Percentiles rank a stretch among this genome's conserved stretches.
These are phyloP conservation scores for Aureobasidium musti DNA, from an alignment of 2,329 filamentous ascomycete species.

Conservation along the genomic window DNA sequence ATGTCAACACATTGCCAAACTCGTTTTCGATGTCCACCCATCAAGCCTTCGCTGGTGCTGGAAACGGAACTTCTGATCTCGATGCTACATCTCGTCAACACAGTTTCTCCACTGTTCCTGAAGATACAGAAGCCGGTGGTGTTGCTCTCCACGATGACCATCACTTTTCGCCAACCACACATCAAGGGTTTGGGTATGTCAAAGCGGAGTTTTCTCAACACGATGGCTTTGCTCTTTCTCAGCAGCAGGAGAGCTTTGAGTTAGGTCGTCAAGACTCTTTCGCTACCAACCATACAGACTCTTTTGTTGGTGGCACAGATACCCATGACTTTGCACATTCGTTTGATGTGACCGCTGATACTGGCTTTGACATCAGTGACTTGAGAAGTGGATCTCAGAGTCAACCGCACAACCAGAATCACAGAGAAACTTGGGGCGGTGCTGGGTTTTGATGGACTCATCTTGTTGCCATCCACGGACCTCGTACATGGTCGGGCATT, in stretches of 20 bases:
- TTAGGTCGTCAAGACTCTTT: neutral
- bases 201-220: neutral
- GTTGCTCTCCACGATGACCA: neutral
- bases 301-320: neutral
- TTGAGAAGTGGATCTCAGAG: neutral
- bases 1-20: neutral
- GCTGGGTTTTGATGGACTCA: neutral
- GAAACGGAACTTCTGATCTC: neutral
- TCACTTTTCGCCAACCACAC: neutral
- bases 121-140: neutral
- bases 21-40: neutral
- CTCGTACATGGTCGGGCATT: too few relatives aligned
- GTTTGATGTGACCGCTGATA: neutral
- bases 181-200: neutral
- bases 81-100: neutral
- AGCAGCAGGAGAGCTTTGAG: neutral
- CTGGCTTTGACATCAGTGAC: neutral
- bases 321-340: constrained; percentile 10
- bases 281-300: neutral
- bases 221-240: neutral
- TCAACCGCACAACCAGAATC: neutral
- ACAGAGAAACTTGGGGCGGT: constrained; percentile 3
- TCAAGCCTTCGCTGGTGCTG: constrained; percentile 21
- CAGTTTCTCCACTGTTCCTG: neutral
- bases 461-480: too few relatives aligned